Conservation (phyloP, 495 filamentous ascomycete species). For the Aspergillus ostianus region DNA sequence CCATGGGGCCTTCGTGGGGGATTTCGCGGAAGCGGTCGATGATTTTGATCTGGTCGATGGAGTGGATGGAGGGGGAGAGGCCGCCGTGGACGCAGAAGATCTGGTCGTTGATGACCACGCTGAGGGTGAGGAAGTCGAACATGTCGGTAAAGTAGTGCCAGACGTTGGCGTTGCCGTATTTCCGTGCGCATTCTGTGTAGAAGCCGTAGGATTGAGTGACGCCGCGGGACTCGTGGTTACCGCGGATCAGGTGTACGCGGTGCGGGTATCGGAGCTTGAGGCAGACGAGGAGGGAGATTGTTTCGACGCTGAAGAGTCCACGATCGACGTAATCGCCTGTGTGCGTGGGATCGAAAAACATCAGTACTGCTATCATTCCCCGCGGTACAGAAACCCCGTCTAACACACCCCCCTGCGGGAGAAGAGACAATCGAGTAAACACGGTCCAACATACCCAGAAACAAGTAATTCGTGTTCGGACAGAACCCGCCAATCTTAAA, state of each 20-base stretch:
- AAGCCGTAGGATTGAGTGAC: conserved; percentile 99
- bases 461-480: conserved; percentile 96
- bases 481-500: conserved; percentile 97
- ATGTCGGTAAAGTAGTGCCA: conserved; percentile 99
- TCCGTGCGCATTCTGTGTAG: conserved; percentile 95
- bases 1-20: conserved; percentile 98
- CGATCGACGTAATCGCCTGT: conserved; percentile 96
- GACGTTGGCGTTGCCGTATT: conserved; percentile 96
- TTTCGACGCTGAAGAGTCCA: conserved; percentile 95
- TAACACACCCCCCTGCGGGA: too few relatives aligned
- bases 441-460: conserved; percentile 65
- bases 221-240: conserved; percentile 95
- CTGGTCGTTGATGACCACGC: conserved; percentile 96
- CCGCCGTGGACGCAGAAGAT: conserved; percentile 99
- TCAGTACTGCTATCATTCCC: too few relatives aligned
- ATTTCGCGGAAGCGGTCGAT: conserved; percentile 98
- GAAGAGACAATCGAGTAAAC: too few relatives aligned
- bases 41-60: conserved; percentile 98
- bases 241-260: conserved; percentile 88
- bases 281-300: conserved; percentile 92
- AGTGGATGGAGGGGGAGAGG: conserved; percentile 92
- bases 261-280: conserved; percentile 90
- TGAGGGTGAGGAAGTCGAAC: conserved; percentile 97
- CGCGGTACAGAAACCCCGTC: too few relatives aligned
- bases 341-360: too few relatives aligned